These are phyloP conservation scores for Emergomyces pasteurianus DNA, from an alignment of 2,329 filamentous ascomycete genomes.

Conservation along the genomic window DNA sequence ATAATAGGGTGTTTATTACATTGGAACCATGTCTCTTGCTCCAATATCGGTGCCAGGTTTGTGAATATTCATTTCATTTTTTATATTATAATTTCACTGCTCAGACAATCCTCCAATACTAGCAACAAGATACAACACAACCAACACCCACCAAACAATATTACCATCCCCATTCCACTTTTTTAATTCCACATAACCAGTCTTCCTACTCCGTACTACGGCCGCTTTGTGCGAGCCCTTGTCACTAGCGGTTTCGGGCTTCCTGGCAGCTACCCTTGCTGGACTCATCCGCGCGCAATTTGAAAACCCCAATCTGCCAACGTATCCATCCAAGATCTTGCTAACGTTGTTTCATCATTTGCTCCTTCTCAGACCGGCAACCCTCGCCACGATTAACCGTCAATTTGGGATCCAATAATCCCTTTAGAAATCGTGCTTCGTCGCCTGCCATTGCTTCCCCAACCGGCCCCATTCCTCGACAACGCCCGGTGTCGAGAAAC, in stretches of 20 bases:
- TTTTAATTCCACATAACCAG: background rate
- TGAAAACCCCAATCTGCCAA: background rate
- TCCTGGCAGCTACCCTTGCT: background rate
- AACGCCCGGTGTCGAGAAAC: slow-evolving; percentile 47
- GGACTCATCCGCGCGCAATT: background rate
- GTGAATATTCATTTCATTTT: slow-evolving; percentile 6
- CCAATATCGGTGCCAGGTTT: slow-evolving; percentile 17
- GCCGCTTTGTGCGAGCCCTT: background rate
- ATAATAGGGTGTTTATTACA: background rate
- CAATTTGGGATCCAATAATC: slow-evolving; percentile 37
- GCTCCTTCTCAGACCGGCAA: slow-evolving; percentile 20
- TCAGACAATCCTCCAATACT: background rate
- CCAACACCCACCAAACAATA: background rate
- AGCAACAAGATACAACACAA: background rate
- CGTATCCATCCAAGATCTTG: background rate
- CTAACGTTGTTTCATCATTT: slow-evolving; percentile 4
- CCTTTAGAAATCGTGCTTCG: slow-evolving; percentile 37
- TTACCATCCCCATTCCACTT: slow-evolving; percentile 1
- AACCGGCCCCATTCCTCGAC: slow-evolving; percentile 12
- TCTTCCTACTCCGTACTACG: background rate
- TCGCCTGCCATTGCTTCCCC: slow-evolving; percentile 26
- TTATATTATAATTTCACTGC: slow-evolving; percentile 3
- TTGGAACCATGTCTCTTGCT: slow-evolving; percentile 14
- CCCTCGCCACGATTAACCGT: slow-evolving; percentile 20
- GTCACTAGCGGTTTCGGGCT: slow-evolving; percentile 1